Evolutionary conservation across 139 green algal species (phyloP).

Genomic region (Tetradesmus obliquus): DNA sequence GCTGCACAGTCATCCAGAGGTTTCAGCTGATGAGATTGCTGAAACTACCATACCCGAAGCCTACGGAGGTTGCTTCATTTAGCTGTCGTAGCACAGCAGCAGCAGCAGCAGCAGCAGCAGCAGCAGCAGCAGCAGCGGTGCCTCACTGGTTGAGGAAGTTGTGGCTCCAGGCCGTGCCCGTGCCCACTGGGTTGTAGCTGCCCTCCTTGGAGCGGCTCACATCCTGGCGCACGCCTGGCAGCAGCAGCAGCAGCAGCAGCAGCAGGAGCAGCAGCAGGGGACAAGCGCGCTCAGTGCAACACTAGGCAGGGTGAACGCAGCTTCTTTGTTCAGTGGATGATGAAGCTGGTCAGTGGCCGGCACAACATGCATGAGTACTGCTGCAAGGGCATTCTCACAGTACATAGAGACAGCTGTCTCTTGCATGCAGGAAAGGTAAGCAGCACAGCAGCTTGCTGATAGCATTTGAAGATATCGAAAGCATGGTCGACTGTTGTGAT

Average conservation of each 20-base stretch:
- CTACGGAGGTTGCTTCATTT: too few relatives aligned
- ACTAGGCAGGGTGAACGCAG: background rate
- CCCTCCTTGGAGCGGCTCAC: conserved; percentile 59
- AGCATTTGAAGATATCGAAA: too few relatives aligned
- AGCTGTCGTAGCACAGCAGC: too few relatives aligned
- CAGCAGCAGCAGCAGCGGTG: background rate
- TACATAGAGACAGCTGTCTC: too few relatives aligned
- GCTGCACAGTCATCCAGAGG: too few relatives aligned
- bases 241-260: background rate
- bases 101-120: background rate
- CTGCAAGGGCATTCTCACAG: background rate
- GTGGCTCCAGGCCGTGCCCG: conserved; percentile 76
- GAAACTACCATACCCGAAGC: too few relatives aligned
- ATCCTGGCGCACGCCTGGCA: conserved; percentile 60
- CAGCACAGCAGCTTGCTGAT: too few relatives aligned
- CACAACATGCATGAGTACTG: background rate
- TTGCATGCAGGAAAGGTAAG: too few relatives aligned
- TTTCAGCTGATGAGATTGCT: too few relatives aligned
- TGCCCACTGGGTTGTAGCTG: conserved; percentile 56
- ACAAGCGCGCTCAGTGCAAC: background rate
- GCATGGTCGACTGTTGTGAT: too few relatives aligned
- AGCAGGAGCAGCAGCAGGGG: background rate
- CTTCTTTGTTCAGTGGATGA: too few relatives aligned
- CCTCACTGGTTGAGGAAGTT: conserved; percentile 82
- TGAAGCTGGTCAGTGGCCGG: too few relatives aligned